Conservation (phyloP, 495 filamentous ascomycete species). For the Amorphotheca resinae region DNA sequence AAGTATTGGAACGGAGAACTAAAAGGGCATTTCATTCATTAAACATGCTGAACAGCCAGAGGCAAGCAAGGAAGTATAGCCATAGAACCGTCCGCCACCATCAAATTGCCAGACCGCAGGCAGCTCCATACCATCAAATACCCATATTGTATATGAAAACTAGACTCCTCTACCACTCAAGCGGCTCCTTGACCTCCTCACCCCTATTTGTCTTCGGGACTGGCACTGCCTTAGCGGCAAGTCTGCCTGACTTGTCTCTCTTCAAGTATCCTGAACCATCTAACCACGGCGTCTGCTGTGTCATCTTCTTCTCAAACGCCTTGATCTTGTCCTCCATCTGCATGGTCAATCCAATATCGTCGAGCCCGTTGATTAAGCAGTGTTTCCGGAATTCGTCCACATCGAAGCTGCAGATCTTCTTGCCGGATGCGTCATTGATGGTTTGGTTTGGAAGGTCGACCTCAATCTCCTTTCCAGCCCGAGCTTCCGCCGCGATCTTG, state of each 20-base stretch:
- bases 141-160: background rate
- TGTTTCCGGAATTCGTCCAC: slow-evolving; percentile 89
- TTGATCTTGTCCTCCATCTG: slow-evolving; percentile 83
- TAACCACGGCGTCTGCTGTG: slow-evolving; percentile 77
- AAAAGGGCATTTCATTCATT: too few relatives aligned
- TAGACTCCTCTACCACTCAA: slow-evolving; percentile 59
- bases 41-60: too few relatives aligned
- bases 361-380: slow-evolving; percentile 86
- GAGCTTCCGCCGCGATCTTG: slow-evolving; percentile 66
- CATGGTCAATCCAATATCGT: slow-evolving; percentile 92
- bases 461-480: slow-evolving; percentile 75
- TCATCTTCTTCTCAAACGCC: slow-evolving; percentile 66
- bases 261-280: slow-evolving; percentile 80
- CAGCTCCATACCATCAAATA: too few relatives aligned
- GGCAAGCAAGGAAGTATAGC: too few relatives aligned
- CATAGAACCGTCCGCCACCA: too few relatives aligned
- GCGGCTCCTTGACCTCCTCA: slow-evolving; percentile 69
- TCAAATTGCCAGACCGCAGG: too few relatives aligned
- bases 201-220: slow-evolving; percentile 89
- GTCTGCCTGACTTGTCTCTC: slow-evolving; percentile 50
- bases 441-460: slow-evolving; percentile 80
- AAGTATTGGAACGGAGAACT: too few relatives aligned
- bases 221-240: slow-evolving; percentile 68
- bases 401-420: slow-evolving; percentile 62
- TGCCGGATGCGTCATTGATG: slow-evolving; percentile 64